Percentiles rank a stretch among this genome's conserved stretches.
Evolutionary conservation across 2,329 filamentous ascomycete genomes (phyloP).

Genomic region (Scopulariopsis brevicaulis): DNA sequence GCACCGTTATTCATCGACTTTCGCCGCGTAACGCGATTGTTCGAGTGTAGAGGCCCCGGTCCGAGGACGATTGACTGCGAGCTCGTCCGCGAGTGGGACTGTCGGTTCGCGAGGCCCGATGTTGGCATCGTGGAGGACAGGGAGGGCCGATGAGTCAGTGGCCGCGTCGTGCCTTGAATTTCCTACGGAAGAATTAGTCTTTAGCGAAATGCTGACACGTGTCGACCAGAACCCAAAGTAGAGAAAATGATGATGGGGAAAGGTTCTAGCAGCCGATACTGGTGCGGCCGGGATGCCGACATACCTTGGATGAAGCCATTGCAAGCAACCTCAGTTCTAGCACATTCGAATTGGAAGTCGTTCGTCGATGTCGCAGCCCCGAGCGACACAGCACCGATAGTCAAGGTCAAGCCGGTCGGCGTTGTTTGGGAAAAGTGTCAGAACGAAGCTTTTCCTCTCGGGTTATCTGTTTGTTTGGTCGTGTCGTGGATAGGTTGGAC

Average conservation of each 20-base stretch:
- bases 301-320: conserved; percentile 55
- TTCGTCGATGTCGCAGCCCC: conserved; percentile 2
- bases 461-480: not conserved
- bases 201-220: not conserved
- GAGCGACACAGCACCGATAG: not conserved
- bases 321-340: conserved; percentile 19
- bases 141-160: conserved; percentile 44
- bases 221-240: not conserved
- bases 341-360: not conserved
- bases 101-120: conserved; percentile 41
- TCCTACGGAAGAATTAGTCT: conserved; percentile 23
- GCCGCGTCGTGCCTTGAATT: conserved; percentile 44
- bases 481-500: conserved; percentile 6
- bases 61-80: conserved; percentile 63
- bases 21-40: conserved; percentile 68
- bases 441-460: not conserved
- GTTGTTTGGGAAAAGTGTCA: not conserved
- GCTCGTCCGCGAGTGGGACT: conserved; percentile 55
- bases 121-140: conserved; percentile 34
- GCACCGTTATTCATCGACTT: conserved; percentile 72
- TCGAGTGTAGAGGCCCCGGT: conserved; percentile 48
- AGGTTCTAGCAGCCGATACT: not conserved
- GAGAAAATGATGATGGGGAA: not conserved
- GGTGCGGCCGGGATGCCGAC: not conserved
- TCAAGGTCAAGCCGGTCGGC: not conserved